Base-by-base conservation (phyloP, 1,284 basidiomycete genomes). In the Sporisorium graminicola region DNA sequence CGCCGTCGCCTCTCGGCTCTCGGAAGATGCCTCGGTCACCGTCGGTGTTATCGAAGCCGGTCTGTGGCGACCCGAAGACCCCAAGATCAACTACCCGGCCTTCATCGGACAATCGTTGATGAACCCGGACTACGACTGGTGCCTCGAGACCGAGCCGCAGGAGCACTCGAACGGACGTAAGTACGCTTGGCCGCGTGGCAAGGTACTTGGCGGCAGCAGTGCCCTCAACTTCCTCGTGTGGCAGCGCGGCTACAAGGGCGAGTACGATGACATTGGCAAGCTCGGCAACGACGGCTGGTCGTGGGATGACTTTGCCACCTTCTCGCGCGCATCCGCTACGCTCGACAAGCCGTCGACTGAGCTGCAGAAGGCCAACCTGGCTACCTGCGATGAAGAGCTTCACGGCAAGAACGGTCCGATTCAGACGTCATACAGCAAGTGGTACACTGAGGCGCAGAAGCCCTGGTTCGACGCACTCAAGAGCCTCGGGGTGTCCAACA, bases 211-310 rank as follows among this genome's bases (percentile, higher is more conserved):
- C 18, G 74, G 74, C 24, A 60, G 56, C 43, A 87, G 87, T 18
- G 85, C 86, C 16, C 87, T 89, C 64, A 89, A 89, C 74, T 84
- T 80, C 43, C 72, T 81, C 50, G 76, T 78, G 47, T 77, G 72
- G 72, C 79, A 81, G 57, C 59, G 79, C 20, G 79, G 79, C 40
- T 69, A 77, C 61, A 66, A 69, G 59, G 57, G 65, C 46, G 79
- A 81, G 26, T 80, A 74, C 72, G 79, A 82, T 40, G 73, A 74
- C 29, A 72, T 80, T 29, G 77, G 60, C 26, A 70, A 62, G 46
- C 58, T 82, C 27, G 79, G 77, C 46, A 79, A 79, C 50, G 16
- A 29, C 3, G 79, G 77, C 31, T 82, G 80, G 80, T 58, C 54
- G n/a, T 82, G 80, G 80, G 64, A 79, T 26, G 73, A 71, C 40